Percentiles rank a stretch among this genome's conserved stretches.
Evolutionary conservation across 2,329 filamentous ascomycete species (phyloP).

Genomic region (Colletotrichum australisinense): DNA sequence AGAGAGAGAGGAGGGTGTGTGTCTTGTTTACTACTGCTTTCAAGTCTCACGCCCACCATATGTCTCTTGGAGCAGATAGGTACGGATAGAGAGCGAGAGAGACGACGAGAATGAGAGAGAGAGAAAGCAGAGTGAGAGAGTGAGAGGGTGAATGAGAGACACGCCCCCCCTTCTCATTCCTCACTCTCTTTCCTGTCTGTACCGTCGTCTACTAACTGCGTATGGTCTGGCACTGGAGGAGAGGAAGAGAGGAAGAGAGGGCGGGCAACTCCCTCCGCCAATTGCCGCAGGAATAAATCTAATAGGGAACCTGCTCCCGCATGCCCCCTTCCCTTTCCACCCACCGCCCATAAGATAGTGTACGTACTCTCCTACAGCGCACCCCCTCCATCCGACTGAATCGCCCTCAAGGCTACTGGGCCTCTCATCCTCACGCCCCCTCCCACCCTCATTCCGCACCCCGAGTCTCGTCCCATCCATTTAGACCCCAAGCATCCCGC

Average conservation of each 20-base stretch:
- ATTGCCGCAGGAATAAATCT: slow-evolving; percentile 35
- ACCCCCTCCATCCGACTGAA: not conserved
- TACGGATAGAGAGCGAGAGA: not conserved
- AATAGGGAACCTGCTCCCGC: slow-evolving; percentile 28
- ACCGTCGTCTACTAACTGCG: not conserved
- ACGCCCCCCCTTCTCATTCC: not conserved
- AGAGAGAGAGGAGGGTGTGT: not conserved
- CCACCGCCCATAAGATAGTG: not conserved
- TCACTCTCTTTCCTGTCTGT: not conserved
- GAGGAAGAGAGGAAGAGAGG: not conserved
- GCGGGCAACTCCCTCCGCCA: slow-evolving; percentile 22
- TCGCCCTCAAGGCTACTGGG: not conserved
- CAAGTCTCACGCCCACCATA: not conserved
- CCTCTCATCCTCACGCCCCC: slow-evolving; percentile 9
- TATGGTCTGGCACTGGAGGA: too few relatives aligned
- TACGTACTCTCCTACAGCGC: not conserved
- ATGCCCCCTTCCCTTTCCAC: not conserved
- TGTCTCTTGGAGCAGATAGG: not conserved
- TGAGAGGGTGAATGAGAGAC: not conserved
- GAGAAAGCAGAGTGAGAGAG: not conserved
- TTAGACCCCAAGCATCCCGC: slow-evolving; percentile 11
- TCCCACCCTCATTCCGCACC: not conserved
- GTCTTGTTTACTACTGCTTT: not conserved
- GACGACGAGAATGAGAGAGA: not conserved
- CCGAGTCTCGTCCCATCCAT: slow-evolving; percentile 6